Conservation (phyloP, 202 grass and related monocot species). For the Zoysia matrella region DNA sequence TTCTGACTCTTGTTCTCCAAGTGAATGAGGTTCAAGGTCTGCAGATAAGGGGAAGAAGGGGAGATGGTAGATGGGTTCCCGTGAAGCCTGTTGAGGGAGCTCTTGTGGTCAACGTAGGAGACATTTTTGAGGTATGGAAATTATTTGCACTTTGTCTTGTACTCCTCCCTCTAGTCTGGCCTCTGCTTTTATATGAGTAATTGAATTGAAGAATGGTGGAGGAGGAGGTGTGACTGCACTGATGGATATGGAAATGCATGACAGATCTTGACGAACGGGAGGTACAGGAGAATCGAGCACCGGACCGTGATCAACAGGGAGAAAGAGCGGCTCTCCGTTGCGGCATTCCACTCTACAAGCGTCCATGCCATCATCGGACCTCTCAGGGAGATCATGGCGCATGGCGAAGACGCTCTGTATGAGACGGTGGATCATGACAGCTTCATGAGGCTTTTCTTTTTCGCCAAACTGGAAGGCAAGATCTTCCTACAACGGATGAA, state of each 20-base stretch:
- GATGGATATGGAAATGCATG: background rate
- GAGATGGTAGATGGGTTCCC: slow-evolving; percentile 41
- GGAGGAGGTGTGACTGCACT: too few relatives aligned
- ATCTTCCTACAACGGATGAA: slow-evolving; percentile 63
- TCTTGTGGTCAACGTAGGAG: slow-evolving; percentile 68
- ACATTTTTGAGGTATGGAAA: slow-evolving; percentile 53
- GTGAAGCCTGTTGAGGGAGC: slow-evolving; percentile 46
- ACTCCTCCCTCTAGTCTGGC: background rate
- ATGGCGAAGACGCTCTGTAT: slow-evolving; percentile 35
- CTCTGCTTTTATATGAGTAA: too few relatives aligned
- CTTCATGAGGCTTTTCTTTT: slow-evolving; percentile 63
- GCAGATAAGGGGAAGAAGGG: slow-evolving; percentile 47
- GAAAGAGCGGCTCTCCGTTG: slow-evolving; percentile 59
- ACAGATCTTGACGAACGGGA: slow-evolving; percentile 63
- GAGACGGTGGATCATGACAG: slow-evolving; percentile 45
- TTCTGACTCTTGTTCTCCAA: slow-evolving; percentile 29
- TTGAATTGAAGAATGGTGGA: too few relatives aligned
- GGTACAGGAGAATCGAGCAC: slow-evolving; percentile 64
- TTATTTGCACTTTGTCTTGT: too few relatives aligned
- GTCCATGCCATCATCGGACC: slow-evolving; percentile 47
- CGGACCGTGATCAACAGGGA: slow-evolving; percentile 40
- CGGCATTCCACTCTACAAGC: slow-evolving; percentile 53
- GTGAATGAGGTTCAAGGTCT: slow-evolving; percentile 65
- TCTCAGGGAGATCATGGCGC: slow-evolving; percentile 25
- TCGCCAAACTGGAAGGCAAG: slow-evolving; percentile 61